These are phyloP conservation scores for Clavariopsis aquatica DNA, from an alignment of 495 filamentous ascomycete species.

Conservation along the genomic window DNA sequence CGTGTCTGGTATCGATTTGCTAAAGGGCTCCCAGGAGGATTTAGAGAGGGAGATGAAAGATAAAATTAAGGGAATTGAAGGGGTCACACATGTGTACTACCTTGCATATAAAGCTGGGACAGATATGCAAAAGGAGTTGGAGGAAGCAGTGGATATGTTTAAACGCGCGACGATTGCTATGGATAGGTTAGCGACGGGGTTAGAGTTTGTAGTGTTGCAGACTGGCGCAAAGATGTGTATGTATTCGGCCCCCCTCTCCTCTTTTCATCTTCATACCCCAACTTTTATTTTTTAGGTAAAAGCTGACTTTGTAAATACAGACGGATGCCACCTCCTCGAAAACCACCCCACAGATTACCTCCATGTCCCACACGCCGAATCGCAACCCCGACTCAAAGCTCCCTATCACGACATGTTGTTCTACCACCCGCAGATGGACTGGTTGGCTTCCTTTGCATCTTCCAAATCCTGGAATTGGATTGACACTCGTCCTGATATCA, in stretches of 20 bases:
- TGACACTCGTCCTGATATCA: slow-evolving; percentile 44
- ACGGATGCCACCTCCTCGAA: slow-evolving; percentile 42
- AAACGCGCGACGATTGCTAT: slow-evolving; percentile 40
- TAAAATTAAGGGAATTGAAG: slow-evolving; percentile 39
- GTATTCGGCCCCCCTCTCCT: slow-evolving; percentile 1
- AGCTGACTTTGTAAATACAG: slow-evolving; percentile 1
- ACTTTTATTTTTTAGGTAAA: not conserved
- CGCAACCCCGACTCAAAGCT: slow-evolving; percentile 34
- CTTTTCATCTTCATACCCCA: too few relatives aligned
- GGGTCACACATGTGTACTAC: slow-evolving; percentile 48
- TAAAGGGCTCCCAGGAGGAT: slow-evolving; percentile 42
- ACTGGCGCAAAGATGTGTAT: slow-evolving; percentile 44
- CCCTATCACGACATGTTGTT: slow-evolving; percentile 42
- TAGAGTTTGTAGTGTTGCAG: slow-evolving; percentile 43
- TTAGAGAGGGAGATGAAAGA: slow-evolving; percentile 35
- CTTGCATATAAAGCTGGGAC: slow-evolving; percentile 42
- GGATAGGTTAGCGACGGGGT: slow-evolving; percentile 29
- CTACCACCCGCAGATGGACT: slow-evolving; percentile 45
- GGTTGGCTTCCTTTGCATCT: slow-evolving; percentile 35
- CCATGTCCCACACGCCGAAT: slow-evolving; percentile 42
- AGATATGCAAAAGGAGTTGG: slow-evolving; percentile 42
- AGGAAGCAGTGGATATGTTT: slow-evolving; percentile 44
- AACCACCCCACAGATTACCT: slow-evolving; percentile 44
- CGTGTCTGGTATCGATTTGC: slow-evolving; percentile 45
- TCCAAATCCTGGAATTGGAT: slow-evolving; percentile 42